A percentile compares a stretch with the other conserved stretches of the same genome.
Evolutionary conservation across 2,329 filamentous ascomycete genomes (phyloP).

Genomic region (Tolypocladium endophyticum): DNA sequence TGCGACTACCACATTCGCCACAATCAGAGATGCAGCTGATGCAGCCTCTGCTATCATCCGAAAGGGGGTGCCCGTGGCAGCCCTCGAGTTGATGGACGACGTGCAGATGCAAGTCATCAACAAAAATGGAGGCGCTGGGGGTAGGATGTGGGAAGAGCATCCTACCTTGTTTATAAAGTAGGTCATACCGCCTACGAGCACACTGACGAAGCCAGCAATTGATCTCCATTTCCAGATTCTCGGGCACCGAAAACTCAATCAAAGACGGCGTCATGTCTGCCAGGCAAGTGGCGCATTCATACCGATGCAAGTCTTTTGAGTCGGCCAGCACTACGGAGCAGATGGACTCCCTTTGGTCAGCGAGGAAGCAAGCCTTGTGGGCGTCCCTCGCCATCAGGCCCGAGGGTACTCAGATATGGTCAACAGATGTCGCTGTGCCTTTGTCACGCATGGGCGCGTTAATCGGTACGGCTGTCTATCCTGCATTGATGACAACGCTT

Average conservation of each 20-base stretch:
- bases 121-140: constrained; percentile 45
- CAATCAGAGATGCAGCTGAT: constrained; percentile 49
- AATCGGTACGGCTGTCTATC: constrained; percentile 29
- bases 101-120: constrained; percentile 61
- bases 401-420: constrained; percentile 57
- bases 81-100: constrained; percentile 54
- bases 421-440: constrained; percentile 72
- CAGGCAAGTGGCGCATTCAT: constrained; percentile 39
- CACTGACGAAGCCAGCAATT: not conserved
- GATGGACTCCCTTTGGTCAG: constrained; percentile 62
- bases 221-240: constrained; percentile 30
- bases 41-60: constrained; percentile 55
- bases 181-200: not conserved
- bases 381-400: constrained; percentile 56
- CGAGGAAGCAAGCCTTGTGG: constrained; percentile 66
- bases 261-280: constrained; percentile 48
- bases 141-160: constrained; percentile 51
- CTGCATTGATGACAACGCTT: not conserved
- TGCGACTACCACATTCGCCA: constrained; percentile 50
- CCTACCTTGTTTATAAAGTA: constrained; percentile 66
- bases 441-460: constrained; percentile 62
- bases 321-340: constrained; percentile 57
- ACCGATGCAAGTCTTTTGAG: constrained; percentile 51
- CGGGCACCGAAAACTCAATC: constrained; percentile 51
- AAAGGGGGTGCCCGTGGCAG: constrained; percentile 55